Base-by-base conservation (phyloP, 345 rosid genomes). In the Moricandia moricandioides region DNA sequence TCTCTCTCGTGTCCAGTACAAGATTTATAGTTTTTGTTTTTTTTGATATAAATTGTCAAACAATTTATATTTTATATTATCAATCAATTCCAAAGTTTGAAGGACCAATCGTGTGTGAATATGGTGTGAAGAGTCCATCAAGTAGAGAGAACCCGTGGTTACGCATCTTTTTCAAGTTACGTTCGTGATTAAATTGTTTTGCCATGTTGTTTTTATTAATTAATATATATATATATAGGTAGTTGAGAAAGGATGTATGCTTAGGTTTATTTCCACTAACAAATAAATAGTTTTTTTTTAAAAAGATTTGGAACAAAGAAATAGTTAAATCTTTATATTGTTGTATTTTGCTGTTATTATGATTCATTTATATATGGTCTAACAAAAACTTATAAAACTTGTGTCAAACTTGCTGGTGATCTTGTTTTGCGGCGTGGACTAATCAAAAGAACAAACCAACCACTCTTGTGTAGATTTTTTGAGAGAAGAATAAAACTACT, bases 51-150 rank as follows among this genome's bases (percentile, higher is more conserved):
- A 27, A 52, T 55, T 1, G 70, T 64, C 78, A 73, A 65, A 73
- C 62, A 13, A 65, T 21, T 47, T 67, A 27, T 67, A 49, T 49
- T 24, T 55, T 67, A 10, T 67, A 76, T 1, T 52, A 1, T 12
- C 13, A 10, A 6, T 18, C 18, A 30, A 29, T 69, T 54, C 0
- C 35, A 10, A 62, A 62, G 4, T 54, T 6, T 55, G 14, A 49
- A 69, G 58, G 34, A 54, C 70, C 65, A 69, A 54, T 52, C 70
- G 51, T 62, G 51, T 69, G 64, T 69, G 74, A 68, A 52, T 76
- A 51, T 69, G 79, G 79, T 76, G 74, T 35, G 29, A 39, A 30
- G 70, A 62, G 65, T 54, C 74, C 69, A 69, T 76, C 79, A 69
- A 69, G 27, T 75, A 43, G 62, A 45, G 68, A 16, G 55, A 55